A percentile compares a stretch with the other conserved stretches of the same genome.
phyloP scores from a whole-genome alignment of 306 rosid species.

The Vigna reflexopilosa region DNA sequence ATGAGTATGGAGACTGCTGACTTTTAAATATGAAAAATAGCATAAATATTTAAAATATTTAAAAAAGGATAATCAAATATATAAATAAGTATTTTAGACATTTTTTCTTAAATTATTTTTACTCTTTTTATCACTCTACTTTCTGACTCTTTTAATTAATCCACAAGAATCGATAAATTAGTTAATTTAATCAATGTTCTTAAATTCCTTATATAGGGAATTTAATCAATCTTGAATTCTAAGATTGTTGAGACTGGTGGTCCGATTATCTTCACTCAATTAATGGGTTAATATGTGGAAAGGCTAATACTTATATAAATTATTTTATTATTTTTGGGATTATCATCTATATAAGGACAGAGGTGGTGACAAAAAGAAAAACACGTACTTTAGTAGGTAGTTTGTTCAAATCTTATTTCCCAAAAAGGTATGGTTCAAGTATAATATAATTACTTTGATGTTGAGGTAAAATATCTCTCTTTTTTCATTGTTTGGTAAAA shows the following conservation, averaged over 20 bases:
- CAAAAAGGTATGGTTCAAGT: background rate
- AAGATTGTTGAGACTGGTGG: background rate
- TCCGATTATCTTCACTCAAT: background rate
- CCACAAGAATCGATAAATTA: too few relatives aligned
- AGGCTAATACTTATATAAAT: too few relatives aligned
- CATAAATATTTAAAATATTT: background rate
- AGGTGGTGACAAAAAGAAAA: background rate
- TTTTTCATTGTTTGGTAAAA: background rate
- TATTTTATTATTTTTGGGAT: too few relatives aligned
- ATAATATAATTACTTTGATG: background rate
- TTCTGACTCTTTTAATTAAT: too few relatives aligned
- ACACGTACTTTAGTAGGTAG: background rate
- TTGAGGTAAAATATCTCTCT: background rate
- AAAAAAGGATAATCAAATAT: background rate
- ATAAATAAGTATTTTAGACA: background rate
- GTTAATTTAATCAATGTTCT: too few relatives aligned
- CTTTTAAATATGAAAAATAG: background rate
- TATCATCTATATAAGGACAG: too few relatives aligned
- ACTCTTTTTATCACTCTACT: background rate
- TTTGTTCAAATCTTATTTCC: background rate
- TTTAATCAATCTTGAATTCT: too few relatives aligned
- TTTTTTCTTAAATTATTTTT: background rate
- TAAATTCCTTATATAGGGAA: too few relatives aligned
- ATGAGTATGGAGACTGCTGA: background rate
- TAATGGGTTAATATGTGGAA: too few relatives aligned